phyloP scores from a whole-genome alignment of 2,329 filamentous ascomycete genomes.

The Scleromitrula shiraiana region DNA sequence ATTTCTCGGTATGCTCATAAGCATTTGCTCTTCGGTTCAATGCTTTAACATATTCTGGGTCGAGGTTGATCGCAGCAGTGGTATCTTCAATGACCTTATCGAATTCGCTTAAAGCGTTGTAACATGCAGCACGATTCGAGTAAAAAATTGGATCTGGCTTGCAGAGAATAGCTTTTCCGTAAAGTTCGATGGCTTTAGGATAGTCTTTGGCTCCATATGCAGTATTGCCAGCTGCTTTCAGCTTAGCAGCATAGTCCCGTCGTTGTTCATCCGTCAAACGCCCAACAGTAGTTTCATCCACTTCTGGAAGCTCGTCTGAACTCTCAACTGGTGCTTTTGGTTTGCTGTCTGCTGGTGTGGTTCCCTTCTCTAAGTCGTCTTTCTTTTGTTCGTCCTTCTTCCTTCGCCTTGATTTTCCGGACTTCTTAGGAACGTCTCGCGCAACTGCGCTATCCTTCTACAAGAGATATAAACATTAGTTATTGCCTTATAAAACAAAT shows the following conservation, averaged over 20 bases:
- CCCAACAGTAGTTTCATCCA: conserved; percentile 48
- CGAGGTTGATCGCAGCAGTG: conserved; percentile 85
- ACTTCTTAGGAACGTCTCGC: conserved; percentile 53
- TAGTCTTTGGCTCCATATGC: conserved; percentile 93
- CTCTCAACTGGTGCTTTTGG: conserved; percentile 46
- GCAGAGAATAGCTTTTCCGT: conserved; percentile 93
- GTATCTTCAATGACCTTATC: conserved; percentile 96
- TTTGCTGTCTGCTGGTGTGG: conserved; percentile 34
- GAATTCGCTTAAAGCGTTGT: conserved; percentile 88
- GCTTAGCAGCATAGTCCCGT: conserved; percentile 78
- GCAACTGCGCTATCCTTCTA: conserved; percentile 21
- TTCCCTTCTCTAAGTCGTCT: conserved; percentile 61
- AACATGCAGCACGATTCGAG: conserved; percentile 96
- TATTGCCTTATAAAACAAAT: not conserved
- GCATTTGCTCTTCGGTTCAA: conserved; percentile 93
- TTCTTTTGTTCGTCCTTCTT: conserved; percentile 70
- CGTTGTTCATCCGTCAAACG: conserved; percentile 55
- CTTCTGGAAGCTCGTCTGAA: conserved; percentile 63
- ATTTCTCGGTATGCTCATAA: conserved; percentile 87
- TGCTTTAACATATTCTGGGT: conserved; percentile 95
- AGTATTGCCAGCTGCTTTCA: conserved; percentile 95
- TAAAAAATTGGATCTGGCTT: conserved; percentile 97
- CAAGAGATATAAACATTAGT: not conserved
- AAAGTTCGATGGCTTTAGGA: conserved; percentile 86
- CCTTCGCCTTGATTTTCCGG: conserved; percentile 81